Base-by-base conservation (phyloP, 148 eudicot genomes). In the Cornus kousa region DNA sequence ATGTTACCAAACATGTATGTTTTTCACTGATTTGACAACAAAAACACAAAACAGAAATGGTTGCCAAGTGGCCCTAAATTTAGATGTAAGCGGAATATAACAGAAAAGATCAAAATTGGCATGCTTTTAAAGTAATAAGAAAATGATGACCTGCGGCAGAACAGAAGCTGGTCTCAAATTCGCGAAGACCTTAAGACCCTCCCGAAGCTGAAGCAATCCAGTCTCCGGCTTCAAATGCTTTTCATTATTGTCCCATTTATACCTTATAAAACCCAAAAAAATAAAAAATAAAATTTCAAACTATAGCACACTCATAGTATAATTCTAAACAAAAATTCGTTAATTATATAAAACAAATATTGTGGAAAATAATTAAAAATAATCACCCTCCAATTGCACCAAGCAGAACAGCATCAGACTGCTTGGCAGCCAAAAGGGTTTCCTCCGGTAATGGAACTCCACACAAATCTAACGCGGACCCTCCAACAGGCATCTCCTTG, bases 361-460 rank as follows among this genome's bases (percentile, higher is more conserved):
- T 62, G 66, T 20, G 24, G 19, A n/a, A 62, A 19, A 62, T 7
- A 62, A 62, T n/a, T 5, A 20, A 62, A 19, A 20, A 62, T 90
- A 90, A 11, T 62, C 23, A 62, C 66, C 66, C 66, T 62, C 66
- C 66, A 62, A 62, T 62, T 62, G 97, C 99, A 68, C 98, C 99
- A 50, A 95, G 96, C 81, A 95, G 99, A 82, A 95, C 90, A 53
- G 12, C 1, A 3, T n/a, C n/a, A n/a, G n/a, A n/a, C n/a, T n/a
- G n/a, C n/a, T n/a, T 91, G 48, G 97, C 97, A 60, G 82, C 82
- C 0, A 85, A 84, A 72, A 93, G 95, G 59, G 99, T 95, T 86
- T 95, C 99, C 33, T 93, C 97, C 12, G 99, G 99, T 83, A 96
- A 82, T 37, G 99, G 98, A 78, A 96, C 97, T 50, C 99, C 99